Evolutionary conservation across 257 asterid genomes (phyloP).

Genomic region (Plantago major): DNA sequence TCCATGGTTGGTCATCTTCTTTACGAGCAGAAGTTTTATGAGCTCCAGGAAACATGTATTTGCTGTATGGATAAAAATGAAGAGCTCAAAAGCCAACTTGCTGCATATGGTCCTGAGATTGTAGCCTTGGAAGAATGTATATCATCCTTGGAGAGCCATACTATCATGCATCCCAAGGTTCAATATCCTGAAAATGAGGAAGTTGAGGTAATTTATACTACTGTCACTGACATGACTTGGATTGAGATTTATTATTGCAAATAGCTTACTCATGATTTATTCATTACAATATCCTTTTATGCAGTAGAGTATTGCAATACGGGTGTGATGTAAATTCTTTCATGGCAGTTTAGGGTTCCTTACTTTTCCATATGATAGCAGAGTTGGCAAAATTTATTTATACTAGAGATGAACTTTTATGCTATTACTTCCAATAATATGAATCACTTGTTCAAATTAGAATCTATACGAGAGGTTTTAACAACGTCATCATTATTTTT

Average conservation of each 20-base stretch:
- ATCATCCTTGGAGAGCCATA: conserved; percentile 60
- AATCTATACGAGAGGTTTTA: conserved; percentile 2
- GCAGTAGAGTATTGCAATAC: too few species aligned
- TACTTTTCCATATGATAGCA: too few species aligned
- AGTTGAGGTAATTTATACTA: conserved; percentile 40
- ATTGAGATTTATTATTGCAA: background rate
- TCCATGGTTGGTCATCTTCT: conserved; percentile 50
- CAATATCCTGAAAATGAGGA: conserved; percentile 44
- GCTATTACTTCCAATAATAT: background rate
- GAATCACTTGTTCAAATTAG: background rate
- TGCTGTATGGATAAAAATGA: conserved; percentile 48
- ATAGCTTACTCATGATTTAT: background rate
- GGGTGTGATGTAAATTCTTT: too few species aligned
- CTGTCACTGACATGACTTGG: background rate
- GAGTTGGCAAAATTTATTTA: too few species aligned
- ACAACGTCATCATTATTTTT: conserved; percentile 15
- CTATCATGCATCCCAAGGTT: conserved; percentile 42
- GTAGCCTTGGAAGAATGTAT: conserved; percentile 52
- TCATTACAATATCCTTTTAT: too few species aligned
- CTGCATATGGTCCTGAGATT: conserved; percentile 63
- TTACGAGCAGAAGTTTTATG: conserved; percentile 67
- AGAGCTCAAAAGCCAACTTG: conserved; percentile 46
- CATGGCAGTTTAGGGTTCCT: too few species aligned
- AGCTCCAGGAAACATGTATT: conserved; percentile 47
- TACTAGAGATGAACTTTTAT: too few species aligned